phyloP scores from a whole-genome alignment of 2,329 filamentous ascomycete species.

The Albophoma yamanashiensis region DNA sequence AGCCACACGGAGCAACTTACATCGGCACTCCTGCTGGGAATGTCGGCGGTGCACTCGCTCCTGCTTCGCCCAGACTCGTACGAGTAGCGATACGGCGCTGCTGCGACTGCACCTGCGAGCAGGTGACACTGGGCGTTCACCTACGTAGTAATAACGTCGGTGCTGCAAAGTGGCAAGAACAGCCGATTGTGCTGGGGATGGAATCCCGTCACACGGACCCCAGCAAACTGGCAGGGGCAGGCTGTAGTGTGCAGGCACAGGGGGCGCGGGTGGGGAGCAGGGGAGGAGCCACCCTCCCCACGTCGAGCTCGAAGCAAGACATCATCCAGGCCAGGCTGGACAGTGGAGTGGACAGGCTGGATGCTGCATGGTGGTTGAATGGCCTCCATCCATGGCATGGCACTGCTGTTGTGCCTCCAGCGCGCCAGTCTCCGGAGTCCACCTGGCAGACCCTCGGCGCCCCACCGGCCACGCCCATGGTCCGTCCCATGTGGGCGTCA shows the following conservation, averaged over 20 bases:
- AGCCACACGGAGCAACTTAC: background rate
- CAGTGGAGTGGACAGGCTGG: background rate
- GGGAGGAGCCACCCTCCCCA: background rate
- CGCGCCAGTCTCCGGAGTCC: background rate
- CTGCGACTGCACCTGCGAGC: background rate
- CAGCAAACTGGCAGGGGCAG: background rate
- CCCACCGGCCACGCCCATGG: background rate
- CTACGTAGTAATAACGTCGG: too few relatives aligned
- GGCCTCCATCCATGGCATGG: background rate
- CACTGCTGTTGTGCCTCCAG: background rate
- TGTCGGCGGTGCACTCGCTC: background rate
- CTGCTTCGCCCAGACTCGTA: background rate
- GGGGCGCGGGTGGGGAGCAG: background rate
- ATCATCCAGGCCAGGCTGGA: background rate
- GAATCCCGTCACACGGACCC: background rate
- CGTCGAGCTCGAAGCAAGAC: slow-evolving; percentile 1
- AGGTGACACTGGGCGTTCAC: background rate
- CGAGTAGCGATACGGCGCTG: background rate
- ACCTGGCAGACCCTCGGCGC: background rate
- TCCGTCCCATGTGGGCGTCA: background rate
- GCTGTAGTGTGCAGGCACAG: background rate
- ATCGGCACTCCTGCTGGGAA: background rate
- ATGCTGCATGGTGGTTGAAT: background rate
- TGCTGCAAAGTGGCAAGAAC: background rate
- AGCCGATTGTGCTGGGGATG: background rate